Evolutionary conservation across 208 protist species (phyloP).

Genomic region (Kentomonas sorsogonicus): DNA sequence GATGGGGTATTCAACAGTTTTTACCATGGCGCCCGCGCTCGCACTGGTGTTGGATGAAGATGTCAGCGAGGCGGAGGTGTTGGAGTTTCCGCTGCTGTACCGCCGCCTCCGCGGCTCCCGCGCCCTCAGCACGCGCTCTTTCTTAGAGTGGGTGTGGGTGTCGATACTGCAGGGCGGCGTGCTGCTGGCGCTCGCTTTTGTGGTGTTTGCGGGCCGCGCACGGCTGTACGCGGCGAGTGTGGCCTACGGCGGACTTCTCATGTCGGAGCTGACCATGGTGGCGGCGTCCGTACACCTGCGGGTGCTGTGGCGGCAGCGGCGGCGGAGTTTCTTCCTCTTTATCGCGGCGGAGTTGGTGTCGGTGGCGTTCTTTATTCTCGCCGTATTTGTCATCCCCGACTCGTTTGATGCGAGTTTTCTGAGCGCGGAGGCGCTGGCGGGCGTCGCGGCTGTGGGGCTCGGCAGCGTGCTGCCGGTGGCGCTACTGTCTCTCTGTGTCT

Average conservation of each 20-base stretch:
- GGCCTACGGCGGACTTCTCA: conserved; percentile 96
- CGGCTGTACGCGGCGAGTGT: conserved; percentile 97
- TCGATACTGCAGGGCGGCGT: conserved; percentile 90
- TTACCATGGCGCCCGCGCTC: conserved; percentile 97
- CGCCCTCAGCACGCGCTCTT: conserved; percentile 77
- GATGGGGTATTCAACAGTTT: conserved; percentile 97
- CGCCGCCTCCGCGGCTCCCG: conserved; percentile 95
- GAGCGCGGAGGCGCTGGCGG: conserved; percentile 89
- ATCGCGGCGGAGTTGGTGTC: conserved; percentile 85
- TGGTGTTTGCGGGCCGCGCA: conserved; percentile 92
- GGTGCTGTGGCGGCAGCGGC: conserved; percentile 65
- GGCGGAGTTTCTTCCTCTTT: conserved; percentile 75
- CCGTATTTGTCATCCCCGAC: conserved; percentile 85
- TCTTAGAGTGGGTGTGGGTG: conserved; percentile 82
- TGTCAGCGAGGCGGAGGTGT: conserved; percentile 86
- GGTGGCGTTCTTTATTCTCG: conserved; percentile 88
- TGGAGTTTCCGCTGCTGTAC: conserved; percentile 97
- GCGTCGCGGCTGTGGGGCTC: conserved; percentile 71
- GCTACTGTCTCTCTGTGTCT: conserved; percentile 35
- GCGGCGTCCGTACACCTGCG: conserved; percentile 90
- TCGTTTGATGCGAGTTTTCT: conserved; percentile 92
- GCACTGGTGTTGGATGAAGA: conserved; percentile 97
- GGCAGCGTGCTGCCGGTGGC: conserved; percentile 62
- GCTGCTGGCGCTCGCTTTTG: conserved; percentile 94
- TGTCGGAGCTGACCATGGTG: conserved; percentile 97